Conservation (phyloP, 1,284 basidiomycete genomes). For the Ceratobasidium sp. region DNA sequence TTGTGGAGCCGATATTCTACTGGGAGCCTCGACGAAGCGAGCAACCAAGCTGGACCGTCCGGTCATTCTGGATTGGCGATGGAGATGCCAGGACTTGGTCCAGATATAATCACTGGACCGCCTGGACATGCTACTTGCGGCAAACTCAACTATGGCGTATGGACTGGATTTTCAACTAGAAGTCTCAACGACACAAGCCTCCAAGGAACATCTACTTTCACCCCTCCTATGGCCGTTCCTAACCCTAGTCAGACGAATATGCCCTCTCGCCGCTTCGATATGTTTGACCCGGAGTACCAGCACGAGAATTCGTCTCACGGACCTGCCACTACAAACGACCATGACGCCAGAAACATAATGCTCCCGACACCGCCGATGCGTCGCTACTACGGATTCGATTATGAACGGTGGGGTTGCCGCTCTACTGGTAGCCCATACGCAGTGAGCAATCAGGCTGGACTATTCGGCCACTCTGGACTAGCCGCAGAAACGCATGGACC, state of each 20-base stretch:
- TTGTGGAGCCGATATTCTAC: neutral
- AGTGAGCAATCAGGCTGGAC: neutral
- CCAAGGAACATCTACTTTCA: neutral
- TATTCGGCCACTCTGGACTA: neutral
- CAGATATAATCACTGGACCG: neutral
- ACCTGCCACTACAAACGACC: neutral
- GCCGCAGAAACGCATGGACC: neutral
- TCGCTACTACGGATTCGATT: no score
- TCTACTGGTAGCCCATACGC: no score
- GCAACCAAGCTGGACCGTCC: neutral
- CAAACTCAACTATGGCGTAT: neutral
- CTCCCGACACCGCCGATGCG: no score
- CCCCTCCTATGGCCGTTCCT: no score
- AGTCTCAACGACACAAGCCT: neutral
- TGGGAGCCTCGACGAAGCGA: neutral
- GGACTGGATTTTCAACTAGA: neutral
- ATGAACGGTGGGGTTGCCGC: no score
- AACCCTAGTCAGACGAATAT: neutral
- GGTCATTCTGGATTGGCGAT: neutral
- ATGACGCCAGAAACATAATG: no score
- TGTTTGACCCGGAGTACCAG: neutral
- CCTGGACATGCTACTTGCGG: neutral
- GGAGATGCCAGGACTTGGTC: neutral
- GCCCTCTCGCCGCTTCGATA: neutral
- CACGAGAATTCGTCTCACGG: neutral